Evolutionary conservation across 768 basidiomycete genomes (phyloP).

Genomic region (Punctularia strigosozonata): DNA sequence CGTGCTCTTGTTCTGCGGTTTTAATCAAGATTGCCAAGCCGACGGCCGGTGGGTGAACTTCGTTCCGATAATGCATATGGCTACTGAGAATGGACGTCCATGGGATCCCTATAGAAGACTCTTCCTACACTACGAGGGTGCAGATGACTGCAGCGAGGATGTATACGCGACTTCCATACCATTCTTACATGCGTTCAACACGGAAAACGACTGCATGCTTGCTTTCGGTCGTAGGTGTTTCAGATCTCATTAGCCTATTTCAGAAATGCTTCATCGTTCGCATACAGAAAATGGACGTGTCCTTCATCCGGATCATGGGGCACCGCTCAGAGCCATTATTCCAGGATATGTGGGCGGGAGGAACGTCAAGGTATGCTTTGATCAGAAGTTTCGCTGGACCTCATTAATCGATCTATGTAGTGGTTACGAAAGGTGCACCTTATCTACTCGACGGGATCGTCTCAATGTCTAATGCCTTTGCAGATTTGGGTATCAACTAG

Average conservation of each 20-base stretch:
- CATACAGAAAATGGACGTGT: slow-evolving; percentile 11
- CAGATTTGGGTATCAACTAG: slow-evolving; percentile 13
- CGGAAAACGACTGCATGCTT: slow-evolving; percentile 10
- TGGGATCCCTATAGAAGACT: background rate
- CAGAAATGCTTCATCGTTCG: too few species aligned
- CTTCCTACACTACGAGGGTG: slow-evolving; percentile 3
- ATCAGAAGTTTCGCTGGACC: too few species aligned
- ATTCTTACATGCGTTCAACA: slow-evolving; percentile 11
- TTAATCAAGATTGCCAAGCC: slow-evolving; percentile 8
- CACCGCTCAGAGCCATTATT: slow-evolving; percentile 11
- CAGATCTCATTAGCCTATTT: too few species aligned
- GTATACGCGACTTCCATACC: slow-evolving; percentile 12
- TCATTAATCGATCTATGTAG: too few species aligned
- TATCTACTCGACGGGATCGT: too few species aligned
- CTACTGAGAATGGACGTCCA: too few species aligned
- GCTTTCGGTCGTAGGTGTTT: too few species aligned
- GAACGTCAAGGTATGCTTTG: background rate
- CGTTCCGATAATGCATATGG: background rate
- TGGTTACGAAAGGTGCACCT: too few species aligned
- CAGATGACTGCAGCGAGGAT: slow-evolving; percentile 11
- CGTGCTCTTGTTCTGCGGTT: slow-evolving; percentile 8
- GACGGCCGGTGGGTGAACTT: slow-evolving; percentile 11
- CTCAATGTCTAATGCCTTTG: background rate
- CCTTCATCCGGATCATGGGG: slow-evolving; percentile 12
- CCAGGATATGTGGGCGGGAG: slow-evolving; percentile 4